These are phyloP conservation scores for Maudiozyma barnettii DNA, from an alignment of 805 yeast species.

Conservation along the genomic window DNA sequence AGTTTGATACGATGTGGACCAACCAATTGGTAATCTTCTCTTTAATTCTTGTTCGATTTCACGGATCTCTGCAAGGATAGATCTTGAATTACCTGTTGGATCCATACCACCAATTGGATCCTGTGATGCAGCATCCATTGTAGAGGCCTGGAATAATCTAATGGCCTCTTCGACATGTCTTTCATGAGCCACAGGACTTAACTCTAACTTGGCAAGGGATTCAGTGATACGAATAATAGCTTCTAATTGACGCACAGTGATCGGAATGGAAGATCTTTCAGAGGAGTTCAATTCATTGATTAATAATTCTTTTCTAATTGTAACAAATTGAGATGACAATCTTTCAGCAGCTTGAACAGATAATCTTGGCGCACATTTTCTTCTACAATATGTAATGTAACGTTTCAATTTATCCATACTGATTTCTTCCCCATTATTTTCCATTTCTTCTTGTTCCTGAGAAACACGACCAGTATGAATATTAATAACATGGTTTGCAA, in stretches of 20 bases:
- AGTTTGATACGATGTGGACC: constrained; percentile 85
- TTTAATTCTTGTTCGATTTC: constrained; percentile 76
- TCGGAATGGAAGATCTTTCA: constrained; percentile 91
- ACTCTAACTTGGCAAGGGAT: constrained; percentile 76
- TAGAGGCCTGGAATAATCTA: constrained; percentile 87
- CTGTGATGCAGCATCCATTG: constrained; percentile 80
- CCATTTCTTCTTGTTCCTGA: constrained; percentile 38
- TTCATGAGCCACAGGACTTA: constrained; percentile 75
- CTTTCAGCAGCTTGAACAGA: constrained; percentile 84
- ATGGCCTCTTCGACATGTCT: constrained; percentile 94
- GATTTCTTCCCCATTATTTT: constrained; percentile 62
- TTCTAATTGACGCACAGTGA: constrained; percentile 94
- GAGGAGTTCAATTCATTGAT: constrained; percentile 71
- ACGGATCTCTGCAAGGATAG: constrained; percentile 60
- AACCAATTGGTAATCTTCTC: constrained; percentile 89
- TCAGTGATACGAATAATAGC: constrained; percentile 95
- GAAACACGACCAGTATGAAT: constrained; percentile 73
- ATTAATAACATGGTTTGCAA: constrained; percentile 91
- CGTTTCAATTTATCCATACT: constrained; percentile 87
- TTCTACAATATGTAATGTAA: constrained; percentile 81
- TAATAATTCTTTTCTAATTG: constrained; percentile 75
- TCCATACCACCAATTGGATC: constrained; percentile 40
- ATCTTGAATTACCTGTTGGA: constrained; percentile 44
- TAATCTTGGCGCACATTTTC: constrained; percentile 87
- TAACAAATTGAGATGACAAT: constrained; percentile 84